Conservation (phyloP, 768 basidiomycete genomes). For the Rhodotorula toruloides region DNA sequence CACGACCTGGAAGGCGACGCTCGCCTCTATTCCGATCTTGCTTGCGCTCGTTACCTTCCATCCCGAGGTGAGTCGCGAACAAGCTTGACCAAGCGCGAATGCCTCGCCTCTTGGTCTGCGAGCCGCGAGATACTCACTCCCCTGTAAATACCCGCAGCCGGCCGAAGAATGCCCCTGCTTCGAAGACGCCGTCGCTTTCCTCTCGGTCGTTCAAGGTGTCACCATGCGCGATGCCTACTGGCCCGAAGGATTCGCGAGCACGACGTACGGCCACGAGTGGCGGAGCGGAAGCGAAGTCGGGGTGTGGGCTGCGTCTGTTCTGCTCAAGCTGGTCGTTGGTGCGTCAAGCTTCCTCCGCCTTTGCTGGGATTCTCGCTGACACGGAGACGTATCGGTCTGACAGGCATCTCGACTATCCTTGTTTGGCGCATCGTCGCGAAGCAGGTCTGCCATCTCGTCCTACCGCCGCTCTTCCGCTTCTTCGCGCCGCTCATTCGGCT, state of each 20-base stretch:
- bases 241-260: slow-evolving; percentile 24
- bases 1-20: slow-evolving; percentile 6
- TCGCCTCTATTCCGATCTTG: neutral
- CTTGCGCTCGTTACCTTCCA: neutral
- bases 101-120: neutral
- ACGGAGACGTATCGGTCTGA: slow-evolving; percentile 40
- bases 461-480: slow-evolving; percentile 79
- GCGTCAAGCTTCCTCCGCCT: neutral
- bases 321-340: slow-evolving; percentile 13
- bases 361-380: slow-evolving; percentile 43
- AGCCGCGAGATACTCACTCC: too few species aligned
- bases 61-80: slow-evolving; percentile 5
- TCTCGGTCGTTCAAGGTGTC: slow-evolving; percentile 75
- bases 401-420: slow-evolving; percentile 74
- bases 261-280: slow-evolving; percentile 23
- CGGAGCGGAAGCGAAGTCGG: slow-evolving; percentile 22
- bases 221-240: slow-evolving; percentile 52
- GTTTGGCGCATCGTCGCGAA: slow-evolving; percentile 85
- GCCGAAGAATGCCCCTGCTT: slow-evolving; percentile 97
- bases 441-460: slow-evolving; percentile 61
- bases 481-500: slow-evolving; percentile 60
- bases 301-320: slow-evolving; percentile 46
- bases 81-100: too few species aligned
- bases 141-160: slow-evolving; percentile 81
- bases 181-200: slow-evolving; percentile 89